Evolutionary conservation across 305 asterid genomes (phyloP).

Genomic region (Andrographis paniculata): DNA sequence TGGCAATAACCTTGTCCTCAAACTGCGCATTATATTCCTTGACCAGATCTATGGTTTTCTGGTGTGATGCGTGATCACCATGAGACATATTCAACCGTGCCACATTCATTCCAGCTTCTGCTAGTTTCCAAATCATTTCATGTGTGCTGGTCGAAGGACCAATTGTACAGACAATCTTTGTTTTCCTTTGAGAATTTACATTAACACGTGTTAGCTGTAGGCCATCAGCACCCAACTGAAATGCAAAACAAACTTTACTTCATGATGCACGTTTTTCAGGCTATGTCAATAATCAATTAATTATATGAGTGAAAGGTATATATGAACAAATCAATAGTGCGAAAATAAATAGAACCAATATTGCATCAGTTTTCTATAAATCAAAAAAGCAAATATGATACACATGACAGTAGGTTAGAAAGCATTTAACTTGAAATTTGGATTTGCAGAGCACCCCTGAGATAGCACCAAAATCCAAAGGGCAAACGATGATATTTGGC

Average conservation of each 20-base stretch:
- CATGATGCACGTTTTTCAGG: not conserved
- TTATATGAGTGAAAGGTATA: not conserved
- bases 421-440: not conserved
- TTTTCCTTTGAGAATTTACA: conserved; percentile 53
- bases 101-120: conserved; percentile 93
- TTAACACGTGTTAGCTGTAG: conserved; percentile 25
- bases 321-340: not conserved
- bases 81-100: conserved; percentile 98
- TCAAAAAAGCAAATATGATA: conserved; percentile 1
- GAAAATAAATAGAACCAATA: not conserved
- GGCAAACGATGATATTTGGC: too few species aligned
- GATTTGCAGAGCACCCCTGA: too few species aligned
- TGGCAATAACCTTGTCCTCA: conserved; percentile 70
- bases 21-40: conserved; percentile 86
- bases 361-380: not conserved
- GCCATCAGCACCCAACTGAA: conserved; percentile 42
- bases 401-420: not conserved
- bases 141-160: conserved; percentile 95
- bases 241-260: conserved; percentile 12
- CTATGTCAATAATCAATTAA: not conserved
- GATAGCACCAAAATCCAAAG: too few species aligned
- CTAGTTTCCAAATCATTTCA: conserved; percentile 96
- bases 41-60: conserved; percentile 81
- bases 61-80: conserved; percentile 93
- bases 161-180: conserved; percentile 87